Conservation (phyloP, 306 rosid species). For the Castanopsis chinensis region DNA sequence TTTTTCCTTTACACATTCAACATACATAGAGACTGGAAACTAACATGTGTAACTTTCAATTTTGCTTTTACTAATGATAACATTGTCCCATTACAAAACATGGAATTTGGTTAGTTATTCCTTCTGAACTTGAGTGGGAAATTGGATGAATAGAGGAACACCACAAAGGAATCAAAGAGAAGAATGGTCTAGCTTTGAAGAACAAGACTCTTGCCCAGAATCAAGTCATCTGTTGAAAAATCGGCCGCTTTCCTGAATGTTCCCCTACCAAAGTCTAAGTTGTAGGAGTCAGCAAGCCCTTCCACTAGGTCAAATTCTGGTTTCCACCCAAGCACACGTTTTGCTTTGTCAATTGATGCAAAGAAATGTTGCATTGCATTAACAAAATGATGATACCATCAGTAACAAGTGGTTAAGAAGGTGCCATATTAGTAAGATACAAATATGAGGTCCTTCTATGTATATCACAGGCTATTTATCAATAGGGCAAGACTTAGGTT, state of each 20-base stretch:
- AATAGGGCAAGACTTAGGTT: too few species aligned
- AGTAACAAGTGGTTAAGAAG: background rate
- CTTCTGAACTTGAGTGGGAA: constrained; percentile 1
- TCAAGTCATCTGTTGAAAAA: constrained; percentile 88
- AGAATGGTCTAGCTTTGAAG: constrained; percentile 34
- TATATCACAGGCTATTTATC: background rate
- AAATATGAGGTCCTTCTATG: background rate
- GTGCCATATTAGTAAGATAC: background rate
- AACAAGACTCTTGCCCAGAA: constrained; percentile 83
- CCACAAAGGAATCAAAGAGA: background rate
- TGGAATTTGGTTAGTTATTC: background rate
- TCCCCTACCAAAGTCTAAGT: constrained; percentile 90
- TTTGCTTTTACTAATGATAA: background rate
- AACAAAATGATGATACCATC: background rate
- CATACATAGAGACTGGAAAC: background rate
- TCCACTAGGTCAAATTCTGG: constrained; percentile 77
- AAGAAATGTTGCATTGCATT: constrained; percentile 74
- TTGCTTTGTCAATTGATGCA: constrained; percentile 83
- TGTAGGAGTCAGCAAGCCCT: constrained; percentile 87
- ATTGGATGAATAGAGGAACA: constrained; percentile 13
- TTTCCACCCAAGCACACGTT: constrained; percentile 76
- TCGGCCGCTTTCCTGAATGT: constrained; percentile 88
- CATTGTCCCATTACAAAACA: background rate
- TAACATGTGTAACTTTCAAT: background rate
- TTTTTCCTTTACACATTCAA: background rate